Conservation (phyloP, 176 grass and related monocot genomes). For the Zoysia pacifica region DNA sequence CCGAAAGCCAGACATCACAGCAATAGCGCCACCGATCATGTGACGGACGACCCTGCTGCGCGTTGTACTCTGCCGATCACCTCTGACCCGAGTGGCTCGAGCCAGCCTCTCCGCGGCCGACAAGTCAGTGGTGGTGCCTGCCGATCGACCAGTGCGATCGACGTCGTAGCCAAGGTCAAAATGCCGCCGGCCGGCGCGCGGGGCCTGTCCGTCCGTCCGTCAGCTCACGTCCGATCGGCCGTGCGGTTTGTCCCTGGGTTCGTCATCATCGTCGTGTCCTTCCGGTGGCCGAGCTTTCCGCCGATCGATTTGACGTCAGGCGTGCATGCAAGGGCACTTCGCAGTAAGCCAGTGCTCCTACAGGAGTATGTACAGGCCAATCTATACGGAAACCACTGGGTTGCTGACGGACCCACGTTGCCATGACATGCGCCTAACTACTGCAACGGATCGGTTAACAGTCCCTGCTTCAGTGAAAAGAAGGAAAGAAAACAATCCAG, state of each 20-base stretch:
- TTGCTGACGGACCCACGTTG: too few relatives aligned
- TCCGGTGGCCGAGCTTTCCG: background rate
- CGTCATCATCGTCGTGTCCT: background rate
- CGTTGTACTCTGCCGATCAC: background rate
- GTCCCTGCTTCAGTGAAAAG: too few relatives aligned
- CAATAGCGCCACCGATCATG: background rate
- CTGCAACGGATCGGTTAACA: too few relatives aligned
- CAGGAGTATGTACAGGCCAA: too few relatives aligned
- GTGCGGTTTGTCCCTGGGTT: background rate
- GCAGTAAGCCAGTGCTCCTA: background rate
- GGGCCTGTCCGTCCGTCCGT: background rate
- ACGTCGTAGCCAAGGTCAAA: background rate
- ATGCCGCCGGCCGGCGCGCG: background rate
- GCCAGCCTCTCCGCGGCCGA: background rate
- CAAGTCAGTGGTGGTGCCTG: background rate
- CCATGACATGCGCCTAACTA: too few relatives aligned
- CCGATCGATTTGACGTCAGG: background rate
- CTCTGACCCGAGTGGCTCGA: background rate
- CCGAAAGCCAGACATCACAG: background rate
- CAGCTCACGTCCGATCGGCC: background rate
- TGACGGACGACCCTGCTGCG: background rate
- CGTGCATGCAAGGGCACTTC: background rate
- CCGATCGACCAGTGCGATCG: background rate
- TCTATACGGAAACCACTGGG: too few relatives aligned
- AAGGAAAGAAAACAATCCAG: too few relatives aligned